Conservation (phyloP, 2,329 filamentous ascomycete genomes). For the Ceratocystis harringtonii region DNA sequence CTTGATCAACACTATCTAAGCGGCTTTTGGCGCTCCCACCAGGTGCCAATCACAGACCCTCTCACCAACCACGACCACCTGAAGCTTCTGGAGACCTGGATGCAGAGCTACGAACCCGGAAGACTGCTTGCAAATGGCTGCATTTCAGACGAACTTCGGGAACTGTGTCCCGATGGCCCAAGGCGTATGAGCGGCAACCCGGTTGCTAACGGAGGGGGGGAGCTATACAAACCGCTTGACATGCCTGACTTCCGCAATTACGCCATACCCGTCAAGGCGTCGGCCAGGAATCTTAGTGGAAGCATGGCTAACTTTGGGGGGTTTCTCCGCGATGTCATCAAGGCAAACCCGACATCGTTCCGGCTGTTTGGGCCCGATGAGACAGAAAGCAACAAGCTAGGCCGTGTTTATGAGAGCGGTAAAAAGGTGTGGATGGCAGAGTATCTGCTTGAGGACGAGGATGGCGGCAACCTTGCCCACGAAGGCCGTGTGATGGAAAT, state of each 20-base stretch:
- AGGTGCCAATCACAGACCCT: constrained; percentile 61
- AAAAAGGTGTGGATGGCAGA: constrained; percentile 73
- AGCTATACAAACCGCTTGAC: constrained; percentile 47
- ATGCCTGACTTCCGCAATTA: constrained; percentile 59
- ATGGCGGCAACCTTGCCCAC: constrained; percentile 57
- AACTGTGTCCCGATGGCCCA: constrained; percentile 48
- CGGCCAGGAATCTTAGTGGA: constrained; percentile 40
- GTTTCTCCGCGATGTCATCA: constrained; percentile 54
- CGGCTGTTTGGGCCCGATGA: constrained; percentile 67
- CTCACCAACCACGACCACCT: constrained; percentile 49
- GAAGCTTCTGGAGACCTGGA: constrained; percentile 58
- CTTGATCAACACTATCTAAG: constrained; percentile 54
- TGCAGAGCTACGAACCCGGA: constrained; percentile 61
- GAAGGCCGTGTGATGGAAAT: constrained; percentile 69
- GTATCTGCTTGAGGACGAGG: constrained; percentile 59
- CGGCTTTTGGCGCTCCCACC: constrained; percentile 67
- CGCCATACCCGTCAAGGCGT: constrained; percentile 44
- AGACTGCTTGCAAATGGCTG: constrained; percentile 53
- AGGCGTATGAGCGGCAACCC: constrained; percentile 65
- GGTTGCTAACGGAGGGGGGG: constrained; percentile 53
- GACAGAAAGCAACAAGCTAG: constrained; percentile 68
- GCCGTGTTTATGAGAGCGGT: constrained; percentile 52
- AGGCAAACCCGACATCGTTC: constrained; percentile 50
- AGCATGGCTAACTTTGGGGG: constrained; percentile 57
- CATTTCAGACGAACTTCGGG: constrained; percentile 46